phyloP scores from a whole-genome alignment of 495 filamentous ascomycete genomes.

The Hypomontagnella monticulosa region DNA sequence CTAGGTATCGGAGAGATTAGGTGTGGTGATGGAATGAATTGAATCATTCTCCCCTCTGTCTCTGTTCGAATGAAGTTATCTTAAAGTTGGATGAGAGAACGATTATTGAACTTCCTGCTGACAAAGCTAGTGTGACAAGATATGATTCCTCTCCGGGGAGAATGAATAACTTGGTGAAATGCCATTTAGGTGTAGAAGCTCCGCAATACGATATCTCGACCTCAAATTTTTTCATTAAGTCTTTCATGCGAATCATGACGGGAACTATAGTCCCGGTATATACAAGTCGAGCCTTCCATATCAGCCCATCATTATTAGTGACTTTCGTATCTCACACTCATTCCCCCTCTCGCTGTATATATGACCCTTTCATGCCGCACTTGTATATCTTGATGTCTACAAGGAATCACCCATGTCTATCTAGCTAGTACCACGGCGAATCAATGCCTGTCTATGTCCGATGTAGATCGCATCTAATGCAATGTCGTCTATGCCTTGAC shows the following conservation, averaged over 20 bases:
- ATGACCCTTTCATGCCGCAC: slow-evolving; percentile 24
- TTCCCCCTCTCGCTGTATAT: slow-evolving; percentile 34
- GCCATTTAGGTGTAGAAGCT: no score
- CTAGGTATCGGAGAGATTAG: no score
- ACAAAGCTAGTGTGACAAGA: no score
- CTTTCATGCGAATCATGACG: slow-evolving; percentile 29
- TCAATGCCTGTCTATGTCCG: slow-evolving; percentile 36
- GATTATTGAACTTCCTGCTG: no score
- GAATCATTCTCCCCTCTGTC: no score
- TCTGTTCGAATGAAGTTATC: no score
- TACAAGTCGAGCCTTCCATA: slow-evolving; percentile 38
- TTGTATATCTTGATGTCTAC: slow-evolving; percentile 22
- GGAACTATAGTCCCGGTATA: slow-evolving; percentile 36
- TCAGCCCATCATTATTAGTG: slow-evolving; percentile 39
- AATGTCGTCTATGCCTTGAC: slow-evolving; percentile 76
- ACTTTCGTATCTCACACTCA: slow-evolving; percentile 30
- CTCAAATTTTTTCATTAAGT: slow-evolving; percentile 34
- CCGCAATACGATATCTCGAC: no score
- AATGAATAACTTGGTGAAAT: no score
- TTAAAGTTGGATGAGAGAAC: no score
- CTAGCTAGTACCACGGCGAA: slow-evolving; percentile 25
- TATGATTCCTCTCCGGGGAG: no score
- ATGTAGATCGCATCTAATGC: slow-evolving; percentile 31
- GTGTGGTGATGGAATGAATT: no score
- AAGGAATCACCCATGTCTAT: slow-evolving; percentile 11